Base-by-base conservation (phyloP, 2,329 filamentous ascomycete species). In the Colletotrichum incanum region DNA sequence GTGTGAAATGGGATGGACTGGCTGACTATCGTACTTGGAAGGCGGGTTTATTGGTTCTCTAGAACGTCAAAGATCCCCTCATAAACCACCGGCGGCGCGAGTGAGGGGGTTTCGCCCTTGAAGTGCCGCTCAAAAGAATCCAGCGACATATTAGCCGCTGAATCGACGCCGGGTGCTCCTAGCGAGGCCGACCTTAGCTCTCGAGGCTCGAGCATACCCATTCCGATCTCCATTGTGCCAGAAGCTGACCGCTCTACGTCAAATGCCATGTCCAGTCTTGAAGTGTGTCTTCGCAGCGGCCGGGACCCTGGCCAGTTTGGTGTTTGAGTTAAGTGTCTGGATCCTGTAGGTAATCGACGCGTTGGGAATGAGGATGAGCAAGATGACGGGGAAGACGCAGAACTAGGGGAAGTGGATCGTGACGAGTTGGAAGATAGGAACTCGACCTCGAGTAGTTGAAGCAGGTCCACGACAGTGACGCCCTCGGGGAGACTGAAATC, bases 61-160 rank as follows among this genome's bases (percentile, higher is more conserved):
- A 72, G 58, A 45, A 72, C 70, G 37, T 72, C 70, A 34, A 70
- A 70, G 16, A 72, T 72, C 14, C 70, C 70, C 45, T 72, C 70
- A 28, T 69, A 69, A 2, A 72, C 70, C 5, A 52, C 23, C 9
- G 47, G n/a, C 14, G 61, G 49, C 12, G 59, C 31, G 9, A 34
- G 12, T 12, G 69, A 61, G 23, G 65, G 49, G 39, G 37, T 23
- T 5, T 72, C 66, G 52, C 50, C 59, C n/a, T 41, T 52, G 37
- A 69, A 50, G 18, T n/a, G 20, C 20, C 60, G 43, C 31, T 59
- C 66, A 6, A 60, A 50, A 8, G 54, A 16, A 14, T 72, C 65
- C 28, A 65, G 37, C 12, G 65, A 64, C 45, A 47, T 41, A 14
- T 31, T 20, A 4, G 52, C 63, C 12, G 37, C 37, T 11, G 45